phyloP scores from a whole-genome alignment of 352 stramenopile genomes.

The Globisporangium cederbergense region DNA sequence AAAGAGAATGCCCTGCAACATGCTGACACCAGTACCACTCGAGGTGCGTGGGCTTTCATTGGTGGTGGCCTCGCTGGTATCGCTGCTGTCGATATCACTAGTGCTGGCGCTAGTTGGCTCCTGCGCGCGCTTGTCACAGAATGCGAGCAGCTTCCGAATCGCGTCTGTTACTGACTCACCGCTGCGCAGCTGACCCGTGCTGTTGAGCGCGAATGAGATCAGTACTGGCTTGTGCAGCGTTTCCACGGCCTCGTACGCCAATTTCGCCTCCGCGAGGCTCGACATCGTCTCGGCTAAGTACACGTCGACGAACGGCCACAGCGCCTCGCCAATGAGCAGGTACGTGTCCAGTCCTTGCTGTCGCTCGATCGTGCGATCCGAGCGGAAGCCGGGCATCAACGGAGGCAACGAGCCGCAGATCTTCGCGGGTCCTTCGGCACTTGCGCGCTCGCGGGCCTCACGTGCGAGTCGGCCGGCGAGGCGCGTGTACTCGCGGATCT shows the following conservation, averaged over 20 bases:
- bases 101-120: constrained; percentile 16
- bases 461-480: constrained; percentile 63
- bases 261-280: constrained; percentile 77
- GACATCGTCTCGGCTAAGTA: constrained; percentile 91
- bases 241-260: constrained; percentile 79
- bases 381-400: constrained; percentile 87
- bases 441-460: constrained; percentile 31
- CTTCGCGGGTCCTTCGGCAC: constrained; percentile 29
- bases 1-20: constrained; percentile 81
- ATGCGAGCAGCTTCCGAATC: constrained; percentile 46
- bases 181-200: constrained; percentile 72
- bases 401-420: constrained; percentile 88
- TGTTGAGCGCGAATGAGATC: constrained; percentile 84
- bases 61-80: too few relatives aligned
- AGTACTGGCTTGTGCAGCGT: constrained; percentile 64
- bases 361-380: constrained; percentile 81
- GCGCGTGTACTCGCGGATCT: constrained; percentile 65
- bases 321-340: constrained; percentile 62
- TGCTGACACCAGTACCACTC: constrained; percentile 3
- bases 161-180: constrained; percentile 61
- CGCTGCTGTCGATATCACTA: background rate
- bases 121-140: constrained; percentile 14
- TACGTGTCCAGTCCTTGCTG: constrained; percentile 74
- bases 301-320: constrained; percentile 75
- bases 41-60: background rate